Evolutionary conservation across 2,329 filamentous ascomycete species (phyloP), one percentile per base, ranked within the genome.

Genomic region (Teratosphaeria gauchensis): DNA sequence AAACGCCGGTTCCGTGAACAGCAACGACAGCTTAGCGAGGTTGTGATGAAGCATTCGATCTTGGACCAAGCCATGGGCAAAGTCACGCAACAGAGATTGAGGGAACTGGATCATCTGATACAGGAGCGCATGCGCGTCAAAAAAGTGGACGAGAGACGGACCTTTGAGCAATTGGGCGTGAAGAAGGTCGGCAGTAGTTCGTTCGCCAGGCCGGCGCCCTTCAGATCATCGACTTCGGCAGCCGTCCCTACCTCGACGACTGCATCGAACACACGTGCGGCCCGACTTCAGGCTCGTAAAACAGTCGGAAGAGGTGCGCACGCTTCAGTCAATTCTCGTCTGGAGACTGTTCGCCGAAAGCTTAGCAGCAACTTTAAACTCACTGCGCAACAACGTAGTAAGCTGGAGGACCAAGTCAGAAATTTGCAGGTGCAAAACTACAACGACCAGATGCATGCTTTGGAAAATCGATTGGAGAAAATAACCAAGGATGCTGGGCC

Each of bases 161-260:
- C 56, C 8, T 35, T 53, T 16, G 51, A 28, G 19, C 58, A 64
- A 35, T 55, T 62, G 42, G 60, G 63, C 24, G 59, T 55, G 19
- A 48, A 21, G 16, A 48, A 48, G 42, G 42, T 48, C 9, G 42
- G 42, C 42, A 48, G 42, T n/a, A 48, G 42, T 9, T 48, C 42
- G 8, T 48, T 48, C 19, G 42, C 42, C 42, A 48, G 42, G 42
- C n/a, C 42, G 21, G 16, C 8, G 1, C 9, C 42, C 9, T 7
- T 21, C 6, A 19, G 21, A 8, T n/a, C n/a, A 19, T 6, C 42
- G 42, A 4, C 42, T 21, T 16, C 35, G 4, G n/a, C 14, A 42
- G 35, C 35, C 11, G n/a, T 14, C 35, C 9, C 35, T 12, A 38
- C 33, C 6, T 16, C 4, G 33, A 12, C 14, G 33, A 16, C 8